Evolutionary conservation across 768 basidiomycete genomes (phyloP).

Genomic region (Russula olivacea): DNA sequence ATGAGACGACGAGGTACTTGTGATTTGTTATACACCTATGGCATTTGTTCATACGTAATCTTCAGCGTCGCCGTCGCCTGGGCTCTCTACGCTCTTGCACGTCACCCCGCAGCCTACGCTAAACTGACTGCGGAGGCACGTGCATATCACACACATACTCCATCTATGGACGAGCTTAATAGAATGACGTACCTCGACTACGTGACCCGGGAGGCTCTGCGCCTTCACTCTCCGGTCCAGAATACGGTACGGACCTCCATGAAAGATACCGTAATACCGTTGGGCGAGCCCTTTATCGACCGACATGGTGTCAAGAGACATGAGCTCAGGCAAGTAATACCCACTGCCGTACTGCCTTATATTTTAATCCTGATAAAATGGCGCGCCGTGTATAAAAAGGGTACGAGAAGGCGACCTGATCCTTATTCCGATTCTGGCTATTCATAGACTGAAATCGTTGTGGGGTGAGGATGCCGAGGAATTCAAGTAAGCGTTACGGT

Average conservation of each 20-base stretch:
- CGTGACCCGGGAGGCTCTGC: constrained; percentile 18
- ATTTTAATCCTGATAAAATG: not conserved
- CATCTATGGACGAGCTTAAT: constrained; percentile 64
- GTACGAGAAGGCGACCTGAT: constrained; percentile 15
- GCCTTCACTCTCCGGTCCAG: constrained; percentile 23
- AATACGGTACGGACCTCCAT: constrained; percentile 10
- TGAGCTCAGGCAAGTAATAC: constrained; percentile 21
- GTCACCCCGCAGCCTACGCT: constrained; percentile 43
- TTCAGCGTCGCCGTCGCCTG: constrained; percentile 43
- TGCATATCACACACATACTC: constrained; percentile 46
- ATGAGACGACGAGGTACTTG: constrained; percentile 48
- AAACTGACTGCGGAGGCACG: constrained; percentile 56
- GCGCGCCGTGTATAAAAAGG: not conserved
- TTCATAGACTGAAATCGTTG: constrained; percentile 19
- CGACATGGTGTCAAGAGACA: constrained; percentile 19
- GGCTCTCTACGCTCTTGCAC: constrained; percentile 52
- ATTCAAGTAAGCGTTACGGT: constrained; percentile 25
- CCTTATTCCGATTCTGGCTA: constrained; percentile 15
- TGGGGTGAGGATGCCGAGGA: constrained; percentile 27
- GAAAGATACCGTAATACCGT: constrained; percentile 23
- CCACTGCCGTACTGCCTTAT: not conserved
- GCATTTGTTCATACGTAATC: not conserved
- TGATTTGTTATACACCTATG: not conserved
- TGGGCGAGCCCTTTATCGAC: constrained; percentile 23
- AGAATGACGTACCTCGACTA: constrained; percentile 58